phyloP scores from a whole-genome alignment of 2,329 filamentous ascomycete genomes.

The Cadophora sp. region DNA sequence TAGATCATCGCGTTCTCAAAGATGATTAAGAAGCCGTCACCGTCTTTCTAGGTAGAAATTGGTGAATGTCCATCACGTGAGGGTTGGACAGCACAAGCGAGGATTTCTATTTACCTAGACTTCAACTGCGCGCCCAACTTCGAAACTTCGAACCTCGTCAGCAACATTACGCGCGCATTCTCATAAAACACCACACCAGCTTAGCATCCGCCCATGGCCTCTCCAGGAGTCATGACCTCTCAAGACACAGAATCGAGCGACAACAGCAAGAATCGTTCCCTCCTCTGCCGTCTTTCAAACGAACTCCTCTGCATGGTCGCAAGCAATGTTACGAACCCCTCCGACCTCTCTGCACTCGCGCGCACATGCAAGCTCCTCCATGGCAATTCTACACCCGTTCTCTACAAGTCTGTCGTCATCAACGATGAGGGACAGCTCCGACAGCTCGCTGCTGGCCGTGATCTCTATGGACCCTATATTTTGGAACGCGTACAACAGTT shows the following conservation, averaged over 20 bases:
- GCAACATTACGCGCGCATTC: neutral
- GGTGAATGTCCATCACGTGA: neutral
- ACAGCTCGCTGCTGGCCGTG: neutral
- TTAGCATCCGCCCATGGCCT: neutral
- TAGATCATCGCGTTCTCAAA: no score
- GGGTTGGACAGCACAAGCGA: neutral
- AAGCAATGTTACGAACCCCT: neutral
- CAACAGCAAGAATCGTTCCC: neutral
- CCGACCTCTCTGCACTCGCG: neutral
- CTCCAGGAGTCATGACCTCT: neutral
- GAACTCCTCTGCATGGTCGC: constrained; percentile 9
- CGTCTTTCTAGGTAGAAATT: no score
- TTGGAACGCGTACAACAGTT: neutral
- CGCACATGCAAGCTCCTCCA: constrained; percentile 8
- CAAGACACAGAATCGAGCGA: neutral
- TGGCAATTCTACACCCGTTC: neutral
- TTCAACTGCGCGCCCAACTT: neutral
- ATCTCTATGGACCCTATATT: neutral
- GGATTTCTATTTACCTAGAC: neutral
- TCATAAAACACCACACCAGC: neutral
- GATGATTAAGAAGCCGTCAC: no score
- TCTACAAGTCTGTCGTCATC: constrained; percentile 2
- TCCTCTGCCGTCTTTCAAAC: neutral
- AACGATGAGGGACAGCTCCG: neutral
- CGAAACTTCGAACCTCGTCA: neutral